These are phyloP conservation scores for Tulasnella sp. DNA, from an alignment of 768 basidiomycete genomes.

Conservation along the genomic window DNA sequence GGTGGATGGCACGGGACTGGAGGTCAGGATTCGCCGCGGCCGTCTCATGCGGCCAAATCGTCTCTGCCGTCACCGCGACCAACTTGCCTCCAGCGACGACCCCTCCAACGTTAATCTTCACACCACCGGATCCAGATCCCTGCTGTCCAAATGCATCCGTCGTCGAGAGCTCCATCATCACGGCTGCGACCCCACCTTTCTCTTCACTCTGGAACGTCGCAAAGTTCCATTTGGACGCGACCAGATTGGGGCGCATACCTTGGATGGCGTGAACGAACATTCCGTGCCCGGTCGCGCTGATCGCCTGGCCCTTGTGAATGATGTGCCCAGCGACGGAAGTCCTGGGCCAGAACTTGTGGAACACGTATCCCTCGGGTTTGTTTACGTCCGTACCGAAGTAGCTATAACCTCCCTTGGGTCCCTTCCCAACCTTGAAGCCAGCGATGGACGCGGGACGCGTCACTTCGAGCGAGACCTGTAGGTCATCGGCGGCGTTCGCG, in stretches of 20 bases:
- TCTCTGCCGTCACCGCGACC: slow-evolving; percentile 66
- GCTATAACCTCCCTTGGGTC: slow-evolving; percentile 77
- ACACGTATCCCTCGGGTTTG: slow-evolving; percentile 72
- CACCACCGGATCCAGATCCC: slow-evolving; percentile 70
- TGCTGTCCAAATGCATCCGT: slow-evolving; percentile 64
- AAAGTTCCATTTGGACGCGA: slow-evolving; percentile 94
- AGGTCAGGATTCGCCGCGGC: slow-evolving; percentile 33
- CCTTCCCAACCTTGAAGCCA: slow-evolving; percentile 87
- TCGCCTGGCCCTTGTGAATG: slow-evolving; percentile 52
- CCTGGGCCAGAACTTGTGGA: slow-evolving; percentile 87
- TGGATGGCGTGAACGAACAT: slow-evolving; percentile 96
- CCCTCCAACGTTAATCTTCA: slow-evolving; percentile 75
- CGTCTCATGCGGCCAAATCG: slow-evolving; percentile 57
- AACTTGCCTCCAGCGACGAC: slow-evolving; percentile 73
- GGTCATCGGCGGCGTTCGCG: slow-evolving; percentile 65
- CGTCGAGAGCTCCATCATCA: slow-evolving; percentile 96
- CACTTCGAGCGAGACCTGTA: slow-evolving; percentile 70
- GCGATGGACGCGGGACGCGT: slow-evolving; percentile 55
- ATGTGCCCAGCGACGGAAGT: slow-evolving; percentile 52
- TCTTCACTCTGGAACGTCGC: slow-evolving; percentile 72
- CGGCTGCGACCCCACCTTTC: slow-evolving; percentile 65
- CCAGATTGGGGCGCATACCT: slow-evolving; percentile 91
- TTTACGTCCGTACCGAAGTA: slow-evolving; percentile 65
- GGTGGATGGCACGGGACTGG: slow-evolving; percentile 56
- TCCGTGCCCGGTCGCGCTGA: slow-evolving; percentile 48